Evolutionary conservation across 169 alveolate species (phyloP), one percentile per base, ranked within the genome.

Genomic region (Eimeria praecox): DNA sequence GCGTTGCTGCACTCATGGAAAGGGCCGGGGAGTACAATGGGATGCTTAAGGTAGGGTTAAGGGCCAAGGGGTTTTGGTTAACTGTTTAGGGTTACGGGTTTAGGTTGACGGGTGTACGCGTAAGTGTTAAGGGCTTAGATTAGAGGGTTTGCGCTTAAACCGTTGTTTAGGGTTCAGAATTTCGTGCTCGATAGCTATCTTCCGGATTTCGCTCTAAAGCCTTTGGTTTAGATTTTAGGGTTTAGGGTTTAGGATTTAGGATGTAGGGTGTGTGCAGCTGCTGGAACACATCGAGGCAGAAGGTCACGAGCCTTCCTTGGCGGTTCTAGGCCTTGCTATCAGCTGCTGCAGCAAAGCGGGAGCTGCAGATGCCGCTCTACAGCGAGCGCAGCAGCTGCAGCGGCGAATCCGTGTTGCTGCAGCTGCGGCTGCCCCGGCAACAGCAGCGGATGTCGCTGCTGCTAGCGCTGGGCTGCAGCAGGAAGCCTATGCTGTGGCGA

Each of bases 221-320:
- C n/a, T n/a, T n/a, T 52, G 62, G 3, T 66, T 66, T 1, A 66
- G 33, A 24, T 16, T 66, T 49, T n/a, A n/a, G 82, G 82, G n/a
- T 33, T 24, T 54, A 46, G 75, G 91, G 49, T 30, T 2, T 14
- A n/a, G 64, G 52, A 33, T 30, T 83, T 54, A 14, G 52, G 46
- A 52, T 54, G 16, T 83, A 2, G 33, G 91, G 71, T 83, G 44
- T 83, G 91, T 42, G 93, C 93, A 86, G 93, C 80, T 86, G n/a
- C 33, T 86, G 80, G 93, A 86, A 59, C 93, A 86, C 93, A 86
- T 86, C n/a, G 46, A 86, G 82, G 80, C 56, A 44, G 93, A 86
- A 62, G 93, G 93, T 33, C 93, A 86, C 69, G 93, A 86, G 82
- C 93, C 93, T n/a, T 86, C 93, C 42, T 33, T 86, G 40, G 93